phyloP scores from a whole-genome alignment of 2,329 filamentous ascomycete genomes.

The Nannizziopsis arthrosporioides region DNA sequence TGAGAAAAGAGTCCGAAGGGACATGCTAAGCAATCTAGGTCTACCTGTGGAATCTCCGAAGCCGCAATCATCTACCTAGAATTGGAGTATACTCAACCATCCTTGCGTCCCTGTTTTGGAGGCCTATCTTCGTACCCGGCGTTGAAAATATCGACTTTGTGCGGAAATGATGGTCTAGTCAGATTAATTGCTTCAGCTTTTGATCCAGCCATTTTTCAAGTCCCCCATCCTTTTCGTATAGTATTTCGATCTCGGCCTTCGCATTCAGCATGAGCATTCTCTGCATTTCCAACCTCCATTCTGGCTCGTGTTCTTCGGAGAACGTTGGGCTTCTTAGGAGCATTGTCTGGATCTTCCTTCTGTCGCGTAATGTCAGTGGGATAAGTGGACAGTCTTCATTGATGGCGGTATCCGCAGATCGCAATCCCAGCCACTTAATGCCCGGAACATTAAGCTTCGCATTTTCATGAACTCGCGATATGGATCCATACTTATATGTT shows the following conservation, averaged over 20 bases:
- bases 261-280: constrained; percentile 50
- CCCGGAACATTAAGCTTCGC: constrained; percentile 35
- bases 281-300: constrained; percentile 45
- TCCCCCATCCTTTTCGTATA: constrained; percentile 36
- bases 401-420: constrained; percentile 28
- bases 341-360: constrained; percentile 45
- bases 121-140: too few relatives aligned
- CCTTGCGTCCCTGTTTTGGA: too few relatives aligned
- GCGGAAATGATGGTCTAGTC: too few relatives aligned
- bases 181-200: constrained; percentile 1
- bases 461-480: constrained; percentile 44
- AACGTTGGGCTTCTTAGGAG: constrained; percentile 36
- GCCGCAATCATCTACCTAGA: too few relatives aligned
- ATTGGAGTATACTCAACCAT: too few relatives aligned
- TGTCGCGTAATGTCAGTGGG: constrained; percentile 42
- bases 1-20: constrained; percentile 71
- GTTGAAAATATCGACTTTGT: too few relatives aligned
- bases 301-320: constrained; percentile 32
- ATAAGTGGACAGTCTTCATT: constrained; percentile 29
- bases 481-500: constrained; percentile 52
- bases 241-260: constrained; percentile 51
- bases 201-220: constrained; percentile 35
- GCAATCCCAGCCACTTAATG: constrained; percentile 50
- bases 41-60: constrained; percentile 39
- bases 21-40: constrained; percentile 67